A percentile compares a stretch with the other conserved stretches of the same genome.
Evolutionary conservation across 306 rosid species (phyloP).

Genomic region (Casuarina cunninghamiana): DNA sequence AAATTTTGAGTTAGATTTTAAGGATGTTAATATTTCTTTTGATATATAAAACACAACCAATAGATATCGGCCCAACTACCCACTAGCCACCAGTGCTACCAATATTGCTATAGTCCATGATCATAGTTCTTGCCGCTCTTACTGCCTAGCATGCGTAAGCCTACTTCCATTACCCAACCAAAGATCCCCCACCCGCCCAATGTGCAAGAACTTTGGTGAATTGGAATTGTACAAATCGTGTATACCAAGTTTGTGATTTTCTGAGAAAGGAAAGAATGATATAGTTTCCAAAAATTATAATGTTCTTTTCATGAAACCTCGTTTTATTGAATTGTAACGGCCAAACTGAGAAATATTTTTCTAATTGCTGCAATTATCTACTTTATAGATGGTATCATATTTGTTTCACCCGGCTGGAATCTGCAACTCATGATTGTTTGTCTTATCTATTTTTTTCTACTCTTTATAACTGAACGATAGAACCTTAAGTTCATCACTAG

Average conservation of each 20-base stretch:
- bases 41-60: neutral
- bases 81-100: neutral
- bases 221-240: neutral
- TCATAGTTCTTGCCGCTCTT: neutral
- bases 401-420: conserved; percentile 6
- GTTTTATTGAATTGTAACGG: neutral
- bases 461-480: neutral
- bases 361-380: neutral
- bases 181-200: neutral
- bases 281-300: neutral
- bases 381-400: neutral
- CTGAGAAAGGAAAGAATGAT: neutral
- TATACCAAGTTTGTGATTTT: neutral
- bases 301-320: neutral
- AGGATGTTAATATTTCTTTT: conserved; percentile 2
- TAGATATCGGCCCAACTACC: neutral
- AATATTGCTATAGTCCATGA: neutral
- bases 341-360: neutral
- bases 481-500: conserved; percentile 16
- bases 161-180: neutral
- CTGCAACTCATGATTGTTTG: neutral
- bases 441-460: neutral
- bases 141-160: neutral
- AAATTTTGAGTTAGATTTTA: neutral
- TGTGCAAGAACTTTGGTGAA: neutral